A percentile compares a stretch with the other conserved stretches of the same genome.
These are phyloP conservation scores for Trichoderma pleuroti DNA, from an alignment of 2,329 filamentous ascomycete genomes.

Conservation along the genomic window DNA sequence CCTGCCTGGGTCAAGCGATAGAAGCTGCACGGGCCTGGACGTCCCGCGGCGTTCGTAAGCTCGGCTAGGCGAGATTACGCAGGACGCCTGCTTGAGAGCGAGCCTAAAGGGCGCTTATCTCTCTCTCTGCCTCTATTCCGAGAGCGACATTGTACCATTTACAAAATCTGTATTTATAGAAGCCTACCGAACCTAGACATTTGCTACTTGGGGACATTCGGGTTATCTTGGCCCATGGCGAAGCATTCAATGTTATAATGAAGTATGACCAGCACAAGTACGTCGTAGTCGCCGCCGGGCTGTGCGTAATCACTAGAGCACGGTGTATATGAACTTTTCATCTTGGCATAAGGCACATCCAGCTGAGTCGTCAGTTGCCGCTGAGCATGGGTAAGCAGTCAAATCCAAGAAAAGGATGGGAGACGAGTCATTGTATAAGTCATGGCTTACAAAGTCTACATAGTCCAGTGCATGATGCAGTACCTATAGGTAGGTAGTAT, in stretches of 20 bases:
- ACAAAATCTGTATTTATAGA: conserved; percentile 19
- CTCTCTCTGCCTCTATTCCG: background rate
- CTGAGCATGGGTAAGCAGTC: background rate
- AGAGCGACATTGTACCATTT: conserved; percentile 16
- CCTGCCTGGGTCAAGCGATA: conserved; percentile 93
- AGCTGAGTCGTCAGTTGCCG: background rate
- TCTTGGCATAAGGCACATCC: background rate
- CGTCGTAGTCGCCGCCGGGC: background rate
- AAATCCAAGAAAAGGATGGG: background rate
- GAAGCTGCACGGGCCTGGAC: background rate
- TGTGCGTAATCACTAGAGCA: background rate
- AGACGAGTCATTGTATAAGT: background rate
- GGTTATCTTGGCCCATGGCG: background rate
- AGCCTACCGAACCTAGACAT: background rate
- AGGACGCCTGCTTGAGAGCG: conserved; percentile 3
- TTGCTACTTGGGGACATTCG: background rate
- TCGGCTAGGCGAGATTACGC: conserved; percentile 12
- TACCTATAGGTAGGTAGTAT: too few relatives aligned
- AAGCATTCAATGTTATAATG: conserved; percentile 2
- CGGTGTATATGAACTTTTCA: background rate
- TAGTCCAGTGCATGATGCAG: background rate
- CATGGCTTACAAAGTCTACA: background rate
- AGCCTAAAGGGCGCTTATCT: background rate
- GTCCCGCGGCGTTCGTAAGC: background rate
- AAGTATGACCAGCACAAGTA: conserved; percentile 1